Evolutionary conservation across 2,329 filamentous ascomycete species (phyloP).

Genomic region (Chrysoporthe deuterocubensis): DNA sequence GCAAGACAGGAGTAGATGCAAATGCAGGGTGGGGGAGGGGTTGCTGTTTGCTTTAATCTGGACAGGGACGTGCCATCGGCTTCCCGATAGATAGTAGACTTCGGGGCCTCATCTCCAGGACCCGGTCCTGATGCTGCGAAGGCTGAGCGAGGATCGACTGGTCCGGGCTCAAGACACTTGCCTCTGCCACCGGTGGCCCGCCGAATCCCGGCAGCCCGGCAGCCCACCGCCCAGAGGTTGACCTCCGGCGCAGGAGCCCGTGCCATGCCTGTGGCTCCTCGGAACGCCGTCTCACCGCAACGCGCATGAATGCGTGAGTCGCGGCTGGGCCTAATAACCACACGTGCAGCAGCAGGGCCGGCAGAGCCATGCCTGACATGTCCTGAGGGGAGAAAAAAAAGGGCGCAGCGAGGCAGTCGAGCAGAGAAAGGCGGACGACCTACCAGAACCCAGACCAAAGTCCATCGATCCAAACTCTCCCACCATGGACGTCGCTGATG

Average conservation of each 20-base stretch:
- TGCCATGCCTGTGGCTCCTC: not conserved
- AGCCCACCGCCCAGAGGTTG: not conserved
- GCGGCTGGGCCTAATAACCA: not conserved
- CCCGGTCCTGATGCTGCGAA: not conserved
- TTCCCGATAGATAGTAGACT: not conserved
- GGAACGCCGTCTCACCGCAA: not conserved
- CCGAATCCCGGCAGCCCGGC: not conserved
- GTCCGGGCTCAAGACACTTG: slow-evolving; percentile 17
- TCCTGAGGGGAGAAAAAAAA: not conserved
- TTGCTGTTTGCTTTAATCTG: slow-evolving; percentile 6
- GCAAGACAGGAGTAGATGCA: slow-evolving; percentile 21
- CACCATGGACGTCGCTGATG: slow-evolving; percentile 46
- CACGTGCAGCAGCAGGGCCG: not conserved
- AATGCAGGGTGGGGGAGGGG: slow-evolving; percentile 26
- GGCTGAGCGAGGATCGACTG: not conserved
- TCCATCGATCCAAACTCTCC: slow-evolving; percentile 53
- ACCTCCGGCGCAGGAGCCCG: not conserved
- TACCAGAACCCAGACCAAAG: slow-evolving; percentile 40
- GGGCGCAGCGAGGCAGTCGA: not conserved
- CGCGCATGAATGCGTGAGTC: not conserved
- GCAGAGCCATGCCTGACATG: not conserved
- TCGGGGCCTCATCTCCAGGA: not conserved
- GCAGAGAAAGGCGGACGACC: slow-evolving; percentile 13
- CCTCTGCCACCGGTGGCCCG: slow-evolving; percentile 12
- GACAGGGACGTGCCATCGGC: slow-evolving; percentile 21